Evolutionary conservation across 2,329 filamentous ascomycete species (phyloP), one percentile per base, ranked within the genome.

Genomic region (Botrytis galanthina): DNA sequence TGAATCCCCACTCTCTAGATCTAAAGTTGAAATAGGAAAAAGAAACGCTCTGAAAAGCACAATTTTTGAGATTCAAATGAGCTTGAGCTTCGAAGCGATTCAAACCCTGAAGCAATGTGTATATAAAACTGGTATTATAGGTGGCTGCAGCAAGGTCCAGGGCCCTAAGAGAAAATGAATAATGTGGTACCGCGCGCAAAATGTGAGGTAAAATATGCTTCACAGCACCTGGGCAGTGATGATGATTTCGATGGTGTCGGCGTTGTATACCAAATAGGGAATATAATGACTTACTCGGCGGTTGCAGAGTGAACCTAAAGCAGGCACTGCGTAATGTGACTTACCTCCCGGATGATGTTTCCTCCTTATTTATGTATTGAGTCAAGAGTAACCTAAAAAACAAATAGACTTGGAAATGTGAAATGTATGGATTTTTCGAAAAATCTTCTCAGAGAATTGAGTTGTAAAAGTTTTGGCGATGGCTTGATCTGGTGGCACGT

Each of bases 71-170:
- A 63, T 60, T 72, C 39, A 32, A 60, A 18, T 72, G 61, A 68
- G 39, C 29, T 18, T 44, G 35, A 54, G 16, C 26, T 54, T 54
- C 48, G 26, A 54, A 54, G 46, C 46, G n/a, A 63, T 44, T 9
- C 18, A 35, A 37, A 48, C 32, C 32, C 44, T 62, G 72, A 75
- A 77, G 74, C 61, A 68, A 76, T 74, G 74, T 74, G 73, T 76
- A 78, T 78, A 78, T 72, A 66, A 74, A 72, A 71, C 51, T 70
- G 75, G 57, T 76, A 66, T 75, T 78, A 78, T 78, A 78, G 74
- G 76, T 75, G 46, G 71, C 69, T 59, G 62, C 51, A 70, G 67
- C 71, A 61, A 73, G 74, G 74, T 66, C 64, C 57, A 68, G 69
- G 66, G 35, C 42, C 63, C 64, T 44, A 42, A 64, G 48, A 48